A percentile compares a stretch with the other conserved stretches of the same genome.
Evolutionary conservation across 208 protist genomes (phyloP).

Genomic region (Naegleria lovaniensis): DNA sequence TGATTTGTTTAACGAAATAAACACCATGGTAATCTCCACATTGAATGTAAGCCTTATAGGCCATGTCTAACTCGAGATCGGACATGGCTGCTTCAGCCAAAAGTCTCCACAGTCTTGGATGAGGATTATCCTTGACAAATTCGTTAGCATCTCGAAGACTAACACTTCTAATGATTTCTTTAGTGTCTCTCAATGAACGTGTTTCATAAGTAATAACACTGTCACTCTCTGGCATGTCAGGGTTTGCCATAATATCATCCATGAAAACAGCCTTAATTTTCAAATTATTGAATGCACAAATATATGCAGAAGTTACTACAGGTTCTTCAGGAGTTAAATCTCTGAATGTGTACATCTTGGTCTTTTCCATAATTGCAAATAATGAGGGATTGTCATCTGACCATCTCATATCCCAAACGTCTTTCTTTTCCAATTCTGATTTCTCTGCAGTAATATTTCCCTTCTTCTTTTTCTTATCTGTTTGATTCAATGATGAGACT

Average conservation of each 20-base stretch:
- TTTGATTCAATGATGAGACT: conserved; percentile 39
- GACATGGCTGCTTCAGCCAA: conserved; percentile 84
- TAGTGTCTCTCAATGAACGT: conserved; percentile 72
- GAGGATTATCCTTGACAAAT: conserved; percentile 82
- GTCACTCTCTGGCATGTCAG: conserved; percentile 73
- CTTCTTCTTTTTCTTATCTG: neutral
- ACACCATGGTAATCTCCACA: conserved; percentile 86
- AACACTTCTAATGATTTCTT: conserved; percentile 53
- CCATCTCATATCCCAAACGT: conserved; percentile 88
- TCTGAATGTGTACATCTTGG: conserved; percentile 82
- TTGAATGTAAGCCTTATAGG: conserved; percentile 85
- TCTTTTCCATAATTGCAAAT: conserved; percentile 89
- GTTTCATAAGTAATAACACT: conserved; percentile 76
- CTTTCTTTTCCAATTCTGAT: conserved; percentile 78
- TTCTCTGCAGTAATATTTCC: conserved; percentile 45
- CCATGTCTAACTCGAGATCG: conserved; percentile 71
- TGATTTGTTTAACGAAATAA: conserved; percentile 88
- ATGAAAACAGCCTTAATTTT: conserved; percentile 75
- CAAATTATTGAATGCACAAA: conserved; percentile 83
- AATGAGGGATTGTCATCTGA: conserved; percentile 78
- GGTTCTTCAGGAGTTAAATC: conserved; percentile 76
- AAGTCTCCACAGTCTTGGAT: conserved; percentile 80
- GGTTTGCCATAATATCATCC: conserved; percentile 84
- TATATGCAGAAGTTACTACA: conserved; percentile 67
- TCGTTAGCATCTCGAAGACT: conserved; percentile 73